Evolutionary conservation across 495 filamentous ascomycete species (phyloP), one percentile per base, ranked within the genome.

Genomic region (Echria macrotheca): DNA sequence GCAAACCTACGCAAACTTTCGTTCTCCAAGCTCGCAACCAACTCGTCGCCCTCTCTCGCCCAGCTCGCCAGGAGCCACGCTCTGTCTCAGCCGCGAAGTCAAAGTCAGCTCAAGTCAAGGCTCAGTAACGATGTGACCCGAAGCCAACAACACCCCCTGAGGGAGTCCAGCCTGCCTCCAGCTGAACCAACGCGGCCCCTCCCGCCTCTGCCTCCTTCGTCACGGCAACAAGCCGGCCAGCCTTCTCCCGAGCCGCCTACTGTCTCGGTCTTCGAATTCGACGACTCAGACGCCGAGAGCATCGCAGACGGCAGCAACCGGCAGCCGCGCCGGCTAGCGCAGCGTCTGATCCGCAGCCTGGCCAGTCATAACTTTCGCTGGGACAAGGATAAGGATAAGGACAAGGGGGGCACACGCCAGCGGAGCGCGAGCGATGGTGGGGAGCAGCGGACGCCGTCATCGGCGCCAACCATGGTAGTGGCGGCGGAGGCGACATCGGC

Each of bases 41-140:
- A 38, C 12, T 58, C 61, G 8, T 45, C 55, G 11, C 45, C 56
- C 0, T 25, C 55, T 12, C 46, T 55, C 14, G 52, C 55, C 18
- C 44, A 44, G 12, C 47, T 49, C 23, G 42, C 53, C 26, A 50
- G 46, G 6, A 18, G 33, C 5, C 56, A 64, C 11, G 22, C 46
- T 0, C 33, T 19, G 3, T n/a, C 36, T 17, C 4, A 39, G n/a
- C n/a, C 9, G 1, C 36, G 8, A 19, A n/a, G n/a, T n/a, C n/a
- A n/a, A n/a, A n/a, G n/a, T n/a, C 36, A n/a, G 17, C 36, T 9
- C 9, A 39, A 9, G 17, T 9, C 36, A 11, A 9, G 17, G 36
- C 17, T 17, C 17, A n/a, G 36, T 9, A 9, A 15, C 36, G 12
- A 39, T 9, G n/a, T n/a, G n/a, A 39, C 9, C 36, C 12, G n/a